Conservation (phyloP, 1,139 yeast genomes). For the Taphrina deformans region DNA sequence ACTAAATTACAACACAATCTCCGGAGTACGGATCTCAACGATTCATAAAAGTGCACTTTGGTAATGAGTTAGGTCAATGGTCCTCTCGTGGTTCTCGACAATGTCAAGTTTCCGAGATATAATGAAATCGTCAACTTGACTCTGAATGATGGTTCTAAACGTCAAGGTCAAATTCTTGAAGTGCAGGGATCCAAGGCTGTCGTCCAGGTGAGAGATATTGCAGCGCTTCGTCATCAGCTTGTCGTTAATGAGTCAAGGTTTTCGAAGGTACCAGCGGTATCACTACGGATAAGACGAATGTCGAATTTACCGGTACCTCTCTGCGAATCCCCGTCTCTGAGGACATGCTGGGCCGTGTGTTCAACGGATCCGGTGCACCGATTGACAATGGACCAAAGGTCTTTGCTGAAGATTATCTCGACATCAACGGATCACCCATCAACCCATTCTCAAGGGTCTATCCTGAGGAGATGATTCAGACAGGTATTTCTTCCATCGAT, state of each 20-base stretch:
- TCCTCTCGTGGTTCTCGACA: constrained; percentile 89
- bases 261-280: constrained; percentile 56
- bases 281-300: constrained; percentile 94
- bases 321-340: constrained; percentile 93
- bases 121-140: constrained; percentile 96
- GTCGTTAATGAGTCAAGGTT: constrained; percentile 48
- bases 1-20: constrained; percentile 78
- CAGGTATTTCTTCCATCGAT: constrained; percentile 97
- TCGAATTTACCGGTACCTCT: constrained; percentile 94
- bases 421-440: constrained; percentile 97
- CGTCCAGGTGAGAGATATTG: constrained; percentile 58
- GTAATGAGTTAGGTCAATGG: constrained; percentile 60
- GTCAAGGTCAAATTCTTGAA: constrained; percentile 98
- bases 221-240: not conserved
- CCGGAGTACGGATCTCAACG: constrained; percentile 58
- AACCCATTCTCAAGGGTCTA: constrained; percentile 97
- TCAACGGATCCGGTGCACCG: constrained; percentile 98
- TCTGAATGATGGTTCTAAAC: constrained; percentile 85
- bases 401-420: constrained; percentile 96
- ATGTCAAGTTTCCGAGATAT: constrained; percentile 70
- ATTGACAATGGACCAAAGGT: constrained; percentile 98
- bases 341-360: constrained; percentile 95
- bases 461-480: constrained; percentile 99
- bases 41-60: too few species aligned
- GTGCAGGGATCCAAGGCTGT: constrained; percentile 96